Percentiles rank a stretch among this genome's conserved stretches.
Evolutionary conservation across 805 yeast genomes (phyloP).

Genomic region (Yarrowia hollandica): DNA sequence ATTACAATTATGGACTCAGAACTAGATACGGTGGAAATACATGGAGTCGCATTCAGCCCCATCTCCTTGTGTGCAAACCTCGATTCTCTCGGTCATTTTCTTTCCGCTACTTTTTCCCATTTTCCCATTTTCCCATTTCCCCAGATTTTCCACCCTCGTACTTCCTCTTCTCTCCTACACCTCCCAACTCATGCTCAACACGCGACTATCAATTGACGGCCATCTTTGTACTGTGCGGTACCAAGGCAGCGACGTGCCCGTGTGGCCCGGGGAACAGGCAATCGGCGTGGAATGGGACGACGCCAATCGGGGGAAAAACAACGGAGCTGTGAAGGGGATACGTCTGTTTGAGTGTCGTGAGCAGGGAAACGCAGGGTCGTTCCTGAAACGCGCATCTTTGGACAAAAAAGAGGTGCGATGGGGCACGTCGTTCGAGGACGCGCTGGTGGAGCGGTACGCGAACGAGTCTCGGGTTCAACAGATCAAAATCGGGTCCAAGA

Average conservation of each 20-base stretch:
- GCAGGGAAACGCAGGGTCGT: constrained; percentile 61
- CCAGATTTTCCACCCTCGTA: no score
- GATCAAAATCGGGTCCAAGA: constrained; percentile 47
- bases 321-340: constrained; percentile 58
- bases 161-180: no score
- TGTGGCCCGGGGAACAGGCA: constrained; percentile 60
- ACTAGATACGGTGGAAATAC: no score
- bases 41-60: no score
- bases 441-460: constrained; percentile 48
- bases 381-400: constrained; percentile 51
- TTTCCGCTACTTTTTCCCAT: no score
- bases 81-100: no score
- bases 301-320: constrained; percentile 64
- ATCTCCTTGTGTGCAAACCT: no score
- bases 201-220: constrained; percentile 9
- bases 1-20: no score
- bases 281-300: constrained; percentile 89
- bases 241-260: constrained; percentile 27
- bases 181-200: constrained; percentile 2
- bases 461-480: neutral
- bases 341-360: constrained; percentile 53
- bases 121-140: no score
- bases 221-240: neutral
- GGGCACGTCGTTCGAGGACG: constrained; percentile 51
- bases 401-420: constrained; percentile 44